Base-by-base conservation (phyloP, 2,329 filamentous ascomycete species). In the Amesomyces nigricolor region DNA sequence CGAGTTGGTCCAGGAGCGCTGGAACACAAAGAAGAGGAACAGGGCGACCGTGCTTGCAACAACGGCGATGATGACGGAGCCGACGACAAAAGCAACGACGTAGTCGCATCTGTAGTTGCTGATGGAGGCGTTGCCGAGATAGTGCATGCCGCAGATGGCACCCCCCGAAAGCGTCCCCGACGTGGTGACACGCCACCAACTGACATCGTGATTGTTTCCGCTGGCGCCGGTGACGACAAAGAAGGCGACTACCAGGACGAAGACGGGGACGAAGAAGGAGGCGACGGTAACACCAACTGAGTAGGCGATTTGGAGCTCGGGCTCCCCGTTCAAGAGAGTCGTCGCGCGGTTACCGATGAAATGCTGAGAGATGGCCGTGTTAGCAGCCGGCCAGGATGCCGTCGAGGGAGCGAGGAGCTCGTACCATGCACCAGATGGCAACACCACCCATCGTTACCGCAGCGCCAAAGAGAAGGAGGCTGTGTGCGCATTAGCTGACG, bases 141-240 rank as follows among this genome's bases (percentile, higher is more conserved):
- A 95, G 68, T 95, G 88, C 89, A 95, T 94, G 32, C 86, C 87
- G 57, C 87, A 89, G 48, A 94, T 85, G 19, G 88, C 85, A 5
- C 83, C 75, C 13, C 90, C 90, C 1, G 87, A 86, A 43, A 91
- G 75, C 1, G 82, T 66, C 6, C 89, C 89, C 8, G 87, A 86
- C 5, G 81, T 65, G 7, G 78, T 66, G 10, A 88, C 77, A 44
- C 84, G 79, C 69, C 78, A 71, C 70, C 80, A 80, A 16, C 77
- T 78, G 13, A 86, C 76, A 11, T 29, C 35, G 50, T 29, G 44
- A 17, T 29, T 68, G 43, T 35, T 51, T 16, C 10, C 73, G 59
- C 81, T 80, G 62, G 78, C 78, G 29, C 78, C 77, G 5, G 83
- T 88, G 44, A 87, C 82, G 35, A 84, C 78, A 57, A 86, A 78